Evolutionary conservation across 192 early-diverging fungal genomes (phyloP).

Genomic region (Coemansia sp.): DNA sequence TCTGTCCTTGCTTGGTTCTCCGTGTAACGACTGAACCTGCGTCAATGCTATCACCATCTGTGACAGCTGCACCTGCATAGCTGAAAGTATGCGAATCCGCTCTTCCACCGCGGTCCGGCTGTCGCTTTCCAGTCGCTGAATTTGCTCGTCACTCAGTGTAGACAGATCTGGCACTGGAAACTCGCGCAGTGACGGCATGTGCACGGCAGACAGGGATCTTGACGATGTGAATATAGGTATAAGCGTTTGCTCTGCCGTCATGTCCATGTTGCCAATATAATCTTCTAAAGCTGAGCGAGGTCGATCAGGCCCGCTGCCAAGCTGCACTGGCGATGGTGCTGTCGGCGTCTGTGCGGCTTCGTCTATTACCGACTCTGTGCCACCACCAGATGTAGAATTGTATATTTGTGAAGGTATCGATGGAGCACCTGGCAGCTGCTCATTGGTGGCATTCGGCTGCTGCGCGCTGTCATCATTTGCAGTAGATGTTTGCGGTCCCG

Average conservation of each 20-base stretch:
- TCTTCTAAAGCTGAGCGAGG: neutral
- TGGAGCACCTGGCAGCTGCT: neutral
- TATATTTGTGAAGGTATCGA: neutral
- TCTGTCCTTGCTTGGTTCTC: neutral
- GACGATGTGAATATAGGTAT: conserved; percentile 28
- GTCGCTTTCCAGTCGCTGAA: conserved; percentile 53
- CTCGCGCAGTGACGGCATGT: conserved; percentile 31
- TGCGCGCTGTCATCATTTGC: neutral
- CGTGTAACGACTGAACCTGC: conserved; percentile 33
- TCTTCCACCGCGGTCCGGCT: conserved; percentile 64
- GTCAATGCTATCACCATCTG: conserved; percentile 46
- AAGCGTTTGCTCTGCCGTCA: conserved; percentile 8
- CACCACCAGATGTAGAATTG: neutral
- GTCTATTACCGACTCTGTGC: neutral
- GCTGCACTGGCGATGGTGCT: neutral
- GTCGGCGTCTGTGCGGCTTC: neutral
- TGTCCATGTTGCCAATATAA: neutral
- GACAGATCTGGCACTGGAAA: conserved; percentile 50
- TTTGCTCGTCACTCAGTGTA: conserved; percentile 58
- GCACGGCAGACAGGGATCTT: neutral
- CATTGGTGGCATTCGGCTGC: neutral
- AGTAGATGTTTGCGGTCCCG: neutral
- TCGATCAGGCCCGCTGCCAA: neutral
- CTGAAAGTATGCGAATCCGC: conserved; percentile 61
- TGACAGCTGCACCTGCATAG: conserved; percentile 60